phyloP scores from a whole-genome alignment of 2,329 filamentous ascomycete genomes.

The Dactylellina leptospora region DNA sequence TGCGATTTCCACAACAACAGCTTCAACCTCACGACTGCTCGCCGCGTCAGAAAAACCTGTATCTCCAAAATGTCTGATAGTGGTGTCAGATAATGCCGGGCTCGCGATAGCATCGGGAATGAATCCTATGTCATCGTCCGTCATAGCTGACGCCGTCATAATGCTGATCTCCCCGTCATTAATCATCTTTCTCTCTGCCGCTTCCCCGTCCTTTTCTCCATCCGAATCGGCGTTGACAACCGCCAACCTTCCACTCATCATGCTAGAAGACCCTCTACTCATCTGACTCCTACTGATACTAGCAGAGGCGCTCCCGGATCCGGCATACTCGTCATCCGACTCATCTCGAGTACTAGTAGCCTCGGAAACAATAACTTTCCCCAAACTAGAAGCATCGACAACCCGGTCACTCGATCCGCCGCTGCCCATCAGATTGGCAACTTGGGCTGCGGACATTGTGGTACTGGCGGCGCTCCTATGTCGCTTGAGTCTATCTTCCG shows the following conservation, averaged over 20 bases:
- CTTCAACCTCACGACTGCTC: conserved; percentile 28
- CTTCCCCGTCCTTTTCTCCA: conserved; percentile 5
- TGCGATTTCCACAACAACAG: conserved; percentile 44
- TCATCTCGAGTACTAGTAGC: conserved; percentile 29
- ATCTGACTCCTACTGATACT: conserved; percentile 25
- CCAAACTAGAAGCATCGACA: conserved; percentile 54
- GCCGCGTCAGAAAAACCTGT: neutral
- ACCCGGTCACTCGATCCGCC: conserved; percentile 22
- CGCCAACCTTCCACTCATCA: conserved; percentile 35
- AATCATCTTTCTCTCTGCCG: conserved; percentile 1
- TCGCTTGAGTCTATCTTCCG: conserved; percentile 75
- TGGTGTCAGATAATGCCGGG: conserved; percentile 43
- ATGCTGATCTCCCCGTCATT: conserved; percentile 48
- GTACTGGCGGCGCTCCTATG: conserved; percentile 62
- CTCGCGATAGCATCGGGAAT: conserved; percentile 37
- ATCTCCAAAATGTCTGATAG: conserved; percentile 27
- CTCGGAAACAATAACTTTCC: conserved; percentile 43
- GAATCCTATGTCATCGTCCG: conserved; percentile 36
- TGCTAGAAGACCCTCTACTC: conserved; percentile 36
- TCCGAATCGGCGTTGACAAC: conserved; percentile 40
- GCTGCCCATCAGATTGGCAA: conserved; percentile 16
- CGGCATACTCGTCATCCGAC: conserved; percentile 35
- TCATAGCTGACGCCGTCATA: conserved; percentile 40
- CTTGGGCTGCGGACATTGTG: conserved; percentile 12
- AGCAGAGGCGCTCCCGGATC: conserved; percentile 20